Percentiles rank a stretch among this genome's conserved stretches.
Evolutionary conservation across 2,329 filamentous ascomycete species (phyloP).

Genomic region (Plenodomus tracheiphilus): DNA sequence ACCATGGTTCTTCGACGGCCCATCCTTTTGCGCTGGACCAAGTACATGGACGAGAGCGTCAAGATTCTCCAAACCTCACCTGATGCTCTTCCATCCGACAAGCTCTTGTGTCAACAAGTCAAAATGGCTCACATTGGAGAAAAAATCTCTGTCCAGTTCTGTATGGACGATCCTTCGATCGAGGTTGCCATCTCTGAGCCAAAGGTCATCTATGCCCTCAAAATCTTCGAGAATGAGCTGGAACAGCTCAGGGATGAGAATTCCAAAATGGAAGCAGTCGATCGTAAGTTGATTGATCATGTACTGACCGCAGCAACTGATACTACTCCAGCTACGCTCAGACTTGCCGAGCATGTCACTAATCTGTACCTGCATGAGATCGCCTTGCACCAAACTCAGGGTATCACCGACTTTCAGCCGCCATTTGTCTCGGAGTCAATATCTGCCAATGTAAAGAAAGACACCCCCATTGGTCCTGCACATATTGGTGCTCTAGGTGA

Average conservation of each 20-base stretch:
- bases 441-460: constrained; percentile 43
- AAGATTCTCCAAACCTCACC: constrained; percentile 60
- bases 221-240: constrained; percentile 58
- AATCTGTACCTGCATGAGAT: constrained; percentile 57
- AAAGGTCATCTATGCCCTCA: constrained; percentile 59
- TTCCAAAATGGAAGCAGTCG: constrained; percentile 43
- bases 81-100: constrained; percentile 61
- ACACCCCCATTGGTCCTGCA: constrained; percentile 48
- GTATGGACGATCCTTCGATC: constrained; percentile 58
- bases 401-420: constrained; percentile 48
- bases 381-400: constrained; percentile 52
- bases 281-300: constrained; percentile 30
- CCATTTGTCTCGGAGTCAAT: constrained; percentile 50
- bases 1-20: constrained; percentile 62
- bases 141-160: constrained; percentile 59
- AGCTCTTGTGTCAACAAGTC: constrained; percentile 59
- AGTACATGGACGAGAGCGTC: constrained; percentile 66
- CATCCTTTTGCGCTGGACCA: constrained; percentile 62
- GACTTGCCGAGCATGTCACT: constrained; percentile 53
- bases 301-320: constrained; percentile 3
- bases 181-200: constrained; percentile 58
- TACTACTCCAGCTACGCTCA: constrained; percentile 40
- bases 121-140: constrained; percentile 62
- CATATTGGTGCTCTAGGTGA: constrained; percentile 53
- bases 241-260: constrained; percentile 37